Percentiles rank a stretch among this genome's conserved stretches.
These are phyloP conservation scores for Ophiostoma ulmi DNA, from an alignment of 2,329 filamentous ascomycete genomes.

Conservation along the genomic window DNA sequence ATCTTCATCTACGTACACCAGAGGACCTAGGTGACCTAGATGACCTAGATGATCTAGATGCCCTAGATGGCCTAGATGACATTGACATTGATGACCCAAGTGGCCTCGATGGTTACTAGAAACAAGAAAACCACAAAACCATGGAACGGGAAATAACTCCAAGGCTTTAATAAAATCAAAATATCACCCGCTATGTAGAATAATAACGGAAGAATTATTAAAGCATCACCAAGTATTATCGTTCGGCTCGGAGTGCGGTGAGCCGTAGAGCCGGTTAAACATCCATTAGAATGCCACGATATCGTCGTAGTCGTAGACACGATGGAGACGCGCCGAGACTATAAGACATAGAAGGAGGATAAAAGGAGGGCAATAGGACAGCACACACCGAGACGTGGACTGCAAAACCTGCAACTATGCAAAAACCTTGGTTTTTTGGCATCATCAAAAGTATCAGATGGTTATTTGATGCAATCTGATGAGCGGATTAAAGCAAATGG, in stretches of 20 bases:
- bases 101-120: neutral
- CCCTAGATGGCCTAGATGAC: neutral
- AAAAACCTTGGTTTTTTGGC: neutral
- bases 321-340: constrained; percentile 1
- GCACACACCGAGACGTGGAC: neutral
- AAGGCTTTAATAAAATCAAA: neutral
- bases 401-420: neutral
- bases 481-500: neutral
- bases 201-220: neutral
- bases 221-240: neutral
- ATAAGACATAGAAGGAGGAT: neutral
- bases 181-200: neutral
- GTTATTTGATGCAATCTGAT: neutral
- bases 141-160: constrained; percentile 2
- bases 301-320: neutral
- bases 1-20: neutral
- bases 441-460: neutral
- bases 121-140: neutral
- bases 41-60: neutral
- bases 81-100: no score
- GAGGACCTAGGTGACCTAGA: neutral
- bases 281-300: constrained; percentile 6
- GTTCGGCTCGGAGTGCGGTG: neutral
- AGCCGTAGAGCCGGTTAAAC: neutral
- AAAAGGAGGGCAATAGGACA: neutral